These are phyloP conservation scores for Talaromyces sp. DNA, from an alignment of 2,329 filamentous ascomycete genomes.

Conservation along the genomic window DNA sequence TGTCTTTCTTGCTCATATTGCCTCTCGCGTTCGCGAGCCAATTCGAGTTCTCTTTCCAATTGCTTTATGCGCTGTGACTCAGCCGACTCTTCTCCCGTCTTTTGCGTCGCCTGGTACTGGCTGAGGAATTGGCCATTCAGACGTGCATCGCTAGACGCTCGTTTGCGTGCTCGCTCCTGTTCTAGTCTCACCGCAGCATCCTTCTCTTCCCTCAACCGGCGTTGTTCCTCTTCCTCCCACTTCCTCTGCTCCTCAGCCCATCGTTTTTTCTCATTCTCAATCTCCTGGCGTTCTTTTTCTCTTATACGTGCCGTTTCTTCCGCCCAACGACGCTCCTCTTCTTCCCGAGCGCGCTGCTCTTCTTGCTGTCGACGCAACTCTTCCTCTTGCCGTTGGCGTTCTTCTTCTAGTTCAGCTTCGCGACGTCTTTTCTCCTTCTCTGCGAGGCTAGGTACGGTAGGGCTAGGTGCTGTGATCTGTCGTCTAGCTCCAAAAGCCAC, in stretches of 20 bases:
- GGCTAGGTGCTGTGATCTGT: conserved; percentile 84
- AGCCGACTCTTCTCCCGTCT: conserved; percentile 43
- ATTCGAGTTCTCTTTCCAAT: conserved; percentile 70
- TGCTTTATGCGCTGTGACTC: conserved; percentile 72
- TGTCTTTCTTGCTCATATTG: conserved; percentile 63
- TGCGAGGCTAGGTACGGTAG: conserved; percentile 73
- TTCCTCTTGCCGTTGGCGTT: conserved; percentile 48
- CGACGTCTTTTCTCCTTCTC: conserved; percentile 74
- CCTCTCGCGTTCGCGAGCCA: conserved; percentile 65
- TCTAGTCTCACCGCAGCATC: conserved; percentile 67
- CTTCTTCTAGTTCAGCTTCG: conserved; percentile 58
- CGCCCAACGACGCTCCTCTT: conserved; percentile 50
- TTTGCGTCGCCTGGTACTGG: conserved; percentile 76
- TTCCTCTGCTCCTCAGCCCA: conserved; percentile 58
- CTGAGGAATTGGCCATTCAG: conserved; percentile 82
- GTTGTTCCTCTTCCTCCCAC: conserved; percentile 76
- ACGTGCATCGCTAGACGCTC: conserved; percentile 62
- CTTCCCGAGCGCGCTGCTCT: conserved; percentile 45
- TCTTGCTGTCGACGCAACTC: conserved; percentile 50
- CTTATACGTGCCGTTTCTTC: conserved; percentile 48
- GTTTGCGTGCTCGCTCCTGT: conserved; percentile 63
- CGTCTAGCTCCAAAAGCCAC: conserved; percentile 87
- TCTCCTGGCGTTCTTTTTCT: conserved; percentile 51
- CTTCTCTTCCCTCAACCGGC: conserved; percentile 68
- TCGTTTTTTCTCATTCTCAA: conserved; percentile 48